Conservation (phyloP, 1,284 basidiomycete species). For the Golubevia pallescens region DNA sequence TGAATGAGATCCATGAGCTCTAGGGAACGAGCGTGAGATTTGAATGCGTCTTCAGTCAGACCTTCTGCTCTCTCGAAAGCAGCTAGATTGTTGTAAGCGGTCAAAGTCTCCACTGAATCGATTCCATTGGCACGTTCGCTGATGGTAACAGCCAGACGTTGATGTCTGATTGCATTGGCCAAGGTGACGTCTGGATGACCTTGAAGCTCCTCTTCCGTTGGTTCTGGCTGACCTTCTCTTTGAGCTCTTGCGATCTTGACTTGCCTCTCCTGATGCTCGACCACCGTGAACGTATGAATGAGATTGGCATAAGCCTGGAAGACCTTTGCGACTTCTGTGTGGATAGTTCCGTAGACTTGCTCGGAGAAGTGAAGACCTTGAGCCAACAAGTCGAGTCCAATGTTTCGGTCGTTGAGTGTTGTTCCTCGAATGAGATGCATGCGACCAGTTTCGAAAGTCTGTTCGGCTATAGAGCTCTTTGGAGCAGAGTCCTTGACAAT, state of each 20-base stretch:
- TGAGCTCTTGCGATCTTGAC: constrained; percentile 9
- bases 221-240: background rate
- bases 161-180: constrained; percentile 67
- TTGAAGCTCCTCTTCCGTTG: constrained; percentile 13
- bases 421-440: constrained; percentile 67
- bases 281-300: constrained; percentile 61
- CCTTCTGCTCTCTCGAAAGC: constrained; percentile 66
- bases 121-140: constrained; percentile 69
- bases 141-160: constrained; percentile 69
- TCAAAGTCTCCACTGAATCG: constrained; percentile 69
- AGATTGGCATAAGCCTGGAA: constrained; percentile 68
- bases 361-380: constrained; percentile 70
- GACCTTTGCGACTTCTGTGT: constrained; percentile 69
- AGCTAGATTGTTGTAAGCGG: constrained; percentile 70
- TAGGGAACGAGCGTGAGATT: constrained; percentile 49
- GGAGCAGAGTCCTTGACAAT: constrained; percentile 69
- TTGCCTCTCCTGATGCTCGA: constrained; percentile 18
- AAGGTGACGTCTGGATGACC: constrained; percentile 41
- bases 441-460: constrained; percentile 69
- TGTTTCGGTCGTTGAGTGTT: constrained; percentile 53
- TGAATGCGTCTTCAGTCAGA: constrained; percentile 34
- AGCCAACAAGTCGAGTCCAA: constrained; percentile 69
- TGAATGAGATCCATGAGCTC: constrained; percentile 52
- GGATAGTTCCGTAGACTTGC: constrained; percentile 70
- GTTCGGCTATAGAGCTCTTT: constrained; percentile 68